These are phyloP conservation scores for Excoecaria agallocha DNA, from an alignment of 345 rosid genomes.

Conservation along the genomic window DNA sequence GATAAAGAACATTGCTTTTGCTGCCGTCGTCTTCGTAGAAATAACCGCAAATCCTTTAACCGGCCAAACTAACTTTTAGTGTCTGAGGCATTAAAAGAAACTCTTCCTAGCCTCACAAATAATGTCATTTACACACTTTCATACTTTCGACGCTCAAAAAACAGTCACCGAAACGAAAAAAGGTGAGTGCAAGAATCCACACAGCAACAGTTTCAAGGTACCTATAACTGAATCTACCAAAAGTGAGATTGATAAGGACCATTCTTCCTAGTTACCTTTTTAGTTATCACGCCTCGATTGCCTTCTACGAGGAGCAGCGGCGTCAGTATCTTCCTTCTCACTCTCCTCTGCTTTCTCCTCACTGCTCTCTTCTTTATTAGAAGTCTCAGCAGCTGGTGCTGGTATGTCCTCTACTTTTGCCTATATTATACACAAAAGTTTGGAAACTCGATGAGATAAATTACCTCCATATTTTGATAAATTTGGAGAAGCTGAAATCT, in stretches of 20 bases:
- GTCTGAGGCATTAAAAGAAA: neutral
- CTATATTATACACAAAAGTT: slow-evolving; percentile 20
- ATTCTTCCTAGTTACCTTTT: slow-evolving; percentile 1
- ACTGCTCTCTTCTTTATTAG: slow-evolving; percentile 39
- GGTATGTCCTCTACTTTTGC: slow-evolving; percentile 41
- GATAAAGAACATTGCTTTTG: neutral
- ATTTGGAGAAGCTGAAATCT: neutral
- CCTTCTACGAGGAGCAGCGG: slow-evolving; percentile 50
- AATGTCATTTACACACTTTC: slow-evolving; percentile 40
- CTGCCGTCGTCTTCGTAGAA: neutral
- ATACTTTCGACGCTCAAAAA: slow-evolving; percentile 18
- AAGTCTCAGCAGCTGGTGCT: slow-evolving; percentile 44
- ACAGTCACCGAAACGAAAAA: neutral
- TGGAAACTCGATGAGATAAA: neutral
- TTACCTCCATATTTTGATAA: neutral
- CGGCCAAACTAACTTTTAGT: neutral
- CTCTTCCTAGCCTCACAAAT: slow-evolving; percentile 9
- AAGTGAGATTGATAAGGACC: slow-evolving; percentile 17
- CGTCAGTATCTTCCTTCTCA: slow-evolving; percentile 39
- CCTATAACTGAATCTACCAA: slow-evolving; percentile 27
- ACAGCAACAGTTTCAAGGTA: slow-evolving; percentile 17
- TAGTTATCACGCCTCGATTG: slow-evolving; percentile 54
- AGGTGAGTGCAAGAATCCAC: slow-evolving; percentile 18
- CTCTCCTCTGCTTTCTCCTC: slow-evolving; percentile 44
- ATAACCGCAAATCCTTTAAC: slow-evolving; percentile 3